Conservation (phyloP, 2,329 filamentous ascomycete species). For the Aspergillus nomiae region DNA sequence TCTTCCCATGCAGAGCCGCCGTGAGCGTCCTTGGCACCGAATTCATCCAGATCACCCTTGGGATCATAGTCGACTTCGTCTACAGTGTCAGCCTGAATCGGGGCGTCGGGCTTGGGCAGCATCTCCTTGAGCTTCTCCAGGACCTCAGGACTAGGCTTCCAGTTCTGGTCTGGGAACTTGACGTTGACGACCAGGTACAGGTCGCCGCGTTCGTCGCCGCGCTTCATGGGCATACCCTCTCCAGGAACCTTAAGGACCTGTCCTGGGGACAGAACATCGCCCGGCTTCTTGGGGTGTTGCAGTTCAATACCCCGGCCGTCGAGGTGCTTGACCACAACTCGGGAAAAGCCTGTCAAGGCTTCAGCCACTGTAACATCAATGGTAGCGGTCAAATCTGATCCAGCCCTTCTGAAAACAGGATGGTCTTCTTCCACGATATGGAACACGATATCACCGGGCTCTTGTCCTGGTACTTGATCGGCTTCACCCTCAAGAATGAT, state of each 20-base stretch:
- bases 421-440: slow-evolving; percentile 80
- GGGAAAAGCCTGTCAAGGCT: slow-evolving; percentile 83
- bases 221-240: slow-evolving; percentile 94
- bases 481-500: slow-evolving; percentile 92
- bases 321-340: slow-evolving; percentile 87
- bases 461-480: slow-evolving; percentile 85
- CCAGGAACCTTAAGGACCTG: slow-evolving; percentile 83
- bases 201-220: slow-evolving; percentile 79
- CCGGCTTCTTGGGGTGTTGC: slow-evolving; percentile 71
- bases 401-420: slow-evolving; percentile 77
- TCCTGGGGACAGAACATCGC: slow-evolving; percentile 78
- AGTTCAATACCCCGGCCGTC: slow-evolving; percentile 89
- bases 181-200: slow-evolving; percentile 85
- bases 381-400: slow-evolving; percentile 79
- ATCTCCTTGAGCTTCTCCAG: slow-evolving; percentile 73
- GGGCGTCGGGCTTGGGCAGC: slow-evolving; percentile 64
- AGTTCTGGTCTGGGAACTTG: slow-evolving; percentile 84
- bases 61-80: slow-evolving; percentile 87
- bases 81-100: slow-evolving; percentile 70
- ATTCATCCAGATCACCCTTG: slow-evolving; percentile 79
- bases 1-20: slow-evolving; percentile 51
- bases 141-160: slow-evolving; percentile 71
- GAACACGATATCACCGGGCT: slow-evolving; percentile 92
- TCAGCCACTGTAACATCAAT: slow-evolving; percentile 81
- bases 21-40: slow-evolving; percentile 47